Percentiles rank a stretch among this genome's conserved stretches.
phyloP scores from a whole-genome alignment of 1,284 basidiomycete species.

The Chalciporus sp. region DNA sequence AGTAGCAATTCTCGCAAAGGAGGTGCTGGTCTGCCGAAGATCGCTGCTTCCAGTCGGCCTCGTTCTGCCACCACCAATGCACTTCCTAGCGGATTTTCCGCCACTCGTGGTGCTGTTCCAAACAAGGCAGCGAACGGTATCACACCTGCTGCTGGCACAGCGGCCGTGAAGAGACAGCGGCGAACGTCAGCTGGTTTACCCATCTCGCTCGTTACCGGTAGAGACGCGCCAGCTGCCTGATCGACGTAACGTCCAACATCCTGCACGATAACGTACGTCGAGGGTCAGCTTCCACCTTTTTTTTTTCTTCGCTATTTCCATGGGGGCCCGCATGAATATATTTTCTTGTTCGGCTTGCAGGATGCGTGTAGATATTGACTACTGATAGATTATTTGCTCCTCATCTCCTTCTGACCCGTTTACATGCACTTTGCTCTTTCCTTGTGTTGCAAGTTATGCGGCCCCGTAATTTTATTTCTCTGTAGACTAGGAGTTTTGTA shows the following conservation, averaged over 20 bases:
- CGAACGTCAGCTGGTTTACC: constrained; percentile 64
- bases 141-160: constrained; percentile 33
- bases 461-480: constrained; percentile 35
- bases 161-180: constrained; percentile 77
- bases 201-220: constrained; percentile 39
- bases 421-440: constrained; percentile 20
- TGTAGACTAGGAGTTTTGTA: constrained; percentile 30
- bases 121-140: constrained; percentile 32
- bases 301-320: constrained; percentile 2
- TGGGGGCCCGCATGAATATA: constrained; percentile 30
- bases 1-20: constrained; percentile 65
- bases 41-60: constrained; percentile 62
- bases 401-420: constrained; percentile 10
- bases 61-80: constrained; percentile 57
- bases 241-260: constrained; percentile 8
- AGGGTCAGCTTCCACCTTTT: not conserved
- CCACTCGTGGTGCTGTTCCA: constrained; percentile 42
- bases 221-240: constrained; percentile 29
- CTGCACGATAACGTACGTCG: constrained; percentile 8
- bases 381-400: constrained; percentile 34
- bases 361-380: constrained; percentile 33
- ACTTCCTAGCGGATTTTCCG: constrained; percentile 46
- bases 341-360: constrained; percentile 38
- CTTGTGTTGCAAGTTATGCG: constrained; percentile 29
- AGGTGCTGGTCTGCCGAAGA: constrained; percentile 60